These are phyloP conservation scores for Kurtzmaniella fragi DNA, from an alignment of 805 yeast genomes.

Conservation along the genomic window DNA sequence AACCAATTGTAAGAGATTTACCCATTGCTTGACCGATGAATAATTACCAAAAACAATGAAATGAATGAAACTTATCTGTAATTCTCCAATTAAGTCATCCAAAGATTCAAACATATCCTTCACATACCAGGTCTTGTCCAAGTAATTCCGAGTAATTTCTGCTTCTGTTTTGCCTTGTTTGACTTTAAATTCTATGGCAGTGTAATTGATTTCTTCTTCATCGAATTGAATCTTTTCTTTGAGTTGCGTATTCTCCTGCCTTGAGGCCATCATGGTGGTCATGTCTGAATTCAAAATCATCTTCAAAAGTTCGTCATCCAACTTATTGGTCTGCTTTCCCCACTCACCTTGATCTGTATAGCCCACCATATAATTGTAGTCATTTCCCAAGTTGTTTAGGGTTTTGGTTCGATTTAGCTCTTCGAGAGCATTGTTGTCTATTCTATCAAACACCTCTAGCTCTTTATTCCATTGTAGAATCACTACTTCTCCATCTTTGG, in stretches of 20 bases:
- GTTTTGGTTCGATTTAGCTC: constrained; percentile 19
- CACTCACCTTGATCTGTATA: constrained; percentile 29
- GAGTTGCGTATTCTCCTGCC: constrained; percentile 1
- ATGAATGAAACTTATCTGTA: constrained; percentile 47
- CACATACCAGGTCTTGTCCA: constrained; percentile 62
- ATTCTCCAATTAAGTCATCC: constrained; percentile 42
- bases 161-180: constrained; percentile 21
- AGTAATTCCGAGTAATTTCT: constrained; percentile 44
- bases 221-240: constrained; percentile 7
- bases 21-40: constrained; percentile 65
- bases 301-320: constrained; percentile 21
- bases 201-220: constrained; percentile 24
- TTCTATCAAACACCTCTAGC: constrained; percentile 11
- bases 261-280: constrained; percentile 1
- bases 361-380: constrained; percentile 30
- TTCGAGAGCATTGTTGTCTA: constrained; percentile 6
- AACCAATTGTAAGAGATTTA: constrained; percentile 41
- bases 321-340: constrained; percentile 8
- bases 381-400: constrained; percentile 18
- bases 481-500: not conserved
- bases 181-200: constrained; percentile 37
- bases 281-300: constrained; percentile 3
- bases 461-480: constrained; percentile 30
- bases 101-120: constrained; percentile 28
- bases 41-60: constrained; percentile 55